Base-by-base conservation (phyloP, 2,329 filamentous ascomycete species). In the Furcasterigmium sp. region DNA sequence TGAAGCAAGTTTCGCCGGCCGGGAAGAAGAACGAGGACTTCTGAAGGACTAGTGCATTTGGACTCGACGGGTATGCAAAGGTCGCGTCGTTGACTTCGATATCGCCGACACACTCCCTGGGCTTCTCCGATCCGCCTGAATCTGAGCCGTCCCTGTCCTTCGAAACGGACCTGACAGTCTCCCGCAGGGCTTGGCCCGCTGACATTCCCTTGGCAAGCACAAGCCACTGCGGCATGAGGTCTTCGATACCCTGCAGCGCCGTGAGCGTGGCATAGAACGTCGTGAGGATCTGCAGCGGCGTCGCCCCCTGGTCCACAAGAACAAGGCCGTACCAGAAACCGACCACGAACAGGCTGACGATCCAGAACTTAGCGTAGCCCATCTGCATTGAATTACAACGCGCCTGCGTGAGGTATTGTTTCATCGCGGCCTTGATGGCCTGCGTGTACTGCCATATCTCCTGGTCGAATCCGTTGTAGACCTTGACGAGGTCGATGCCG, bases 311-410 rank as follows among this genome's bases (percentile, higher is more conserved):
- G 9, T 72, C 69, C 9, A 93, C 81, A 2, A 95, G 73, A 2
- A 78, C 68, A 21, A 84, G 77, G 0, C 90, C 91, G 53, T 91
- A 95, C 80, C 87, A 95, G 56, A 97, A 96, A 0, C 90, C 91
- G 45, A 90, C 77, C 0, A 94, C 84, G 51, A 97, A 96, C 59
- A 96, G 82, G 2, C 72, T 73, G 4, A 89, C 76, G 23, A 85
- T 82, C 68, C 90, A 82, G 51, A 94, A 78, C 37, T 84, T 82
- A 41, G 87, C 74, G 38, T 85, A 77, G 0, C 82, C 83, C 56
- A 87, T 81, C 56, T 95, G 90, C 3, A 82, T 58, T 1, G 86
- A 81, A 51, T 82, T 86, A 14, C 80, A 73, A 37, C 78, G 72
- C 1, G 85, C 85, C 56, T 91, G 87, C 14, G 76, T 66, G 10